Percentiles rank a stretch among this genome's conserved stretches.
Conservation (phyloP, 345 rosid genomes). For the Clarkia xantiana region DNA sequence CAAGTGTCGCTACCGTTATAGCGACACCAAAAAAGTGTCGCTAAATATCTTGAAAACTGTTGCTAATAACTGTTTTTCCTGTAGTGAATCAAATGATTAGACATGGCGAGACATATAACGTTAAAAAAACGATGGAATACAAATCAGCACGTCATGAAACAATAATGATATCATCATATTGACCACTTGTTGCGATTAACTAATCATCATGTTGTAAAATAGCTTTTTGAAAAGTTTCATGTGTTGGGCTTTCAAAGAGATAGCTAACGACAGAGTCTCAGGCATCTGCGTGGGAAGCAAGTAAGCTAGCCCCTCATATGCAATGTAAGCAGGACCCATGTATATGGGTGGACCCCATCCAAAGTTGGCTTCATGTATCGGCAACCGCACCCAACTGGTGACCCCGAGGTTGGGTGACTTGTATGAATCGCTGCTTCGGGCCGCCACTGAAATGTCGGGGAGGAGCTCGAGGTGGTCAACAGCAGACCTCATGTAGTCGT, state of each 20-base stretch:
- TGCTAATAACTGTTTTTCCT: too few species aligned
- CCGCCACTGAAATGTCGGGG: constrained; percentile 23
- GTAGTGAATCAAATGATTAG: too few species aligned
- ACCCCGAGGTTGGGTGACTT: constrained; percentile 45
- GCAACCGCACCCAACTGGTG: constrained; percentile 24
- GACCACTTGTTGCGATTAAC: too few species aligned
- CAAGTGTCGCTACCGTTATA: too few species aligned
- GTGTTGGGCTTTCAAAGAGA: constrained; percentile 39
- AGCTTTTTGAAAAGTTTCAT: constrained; percentile 38
- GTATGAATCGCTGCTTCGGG: constrained; percentile 28
- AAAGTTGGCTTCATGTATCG: constrained; percentile 34
- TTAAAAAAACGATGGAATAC: too few species aligned
- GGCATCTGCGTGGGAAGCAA: constrained; percentile 22
- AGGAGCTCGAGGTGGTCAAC: constrained; percentile 78
- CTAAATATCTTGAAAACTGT: too few species aligned
- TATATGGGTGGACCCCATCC: constrained; percentile 59
- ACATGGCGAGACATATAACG: too few species aligned
- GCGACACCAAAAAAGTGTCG: too few species aligned
- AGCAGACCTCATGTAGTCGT: constrained; percentile 79
- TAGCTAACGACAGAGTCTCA: constrained; percentile 37
- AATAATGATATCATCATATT: too few species aligned
- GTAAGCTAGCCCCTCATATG: constrained; percentile 32
- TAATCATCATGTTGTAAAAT: constrained; percentile 24
- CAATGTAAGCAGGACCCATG: constrained; percentile 31
- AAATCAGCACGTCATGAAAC: too few species aligned